A percentile compares a stretch with the other conserved stretches of the same genome.
Evolutionary conservation across 768 basidiomycete species (phyloP).

Genomic region (Heimioporus sp.): DNA sequence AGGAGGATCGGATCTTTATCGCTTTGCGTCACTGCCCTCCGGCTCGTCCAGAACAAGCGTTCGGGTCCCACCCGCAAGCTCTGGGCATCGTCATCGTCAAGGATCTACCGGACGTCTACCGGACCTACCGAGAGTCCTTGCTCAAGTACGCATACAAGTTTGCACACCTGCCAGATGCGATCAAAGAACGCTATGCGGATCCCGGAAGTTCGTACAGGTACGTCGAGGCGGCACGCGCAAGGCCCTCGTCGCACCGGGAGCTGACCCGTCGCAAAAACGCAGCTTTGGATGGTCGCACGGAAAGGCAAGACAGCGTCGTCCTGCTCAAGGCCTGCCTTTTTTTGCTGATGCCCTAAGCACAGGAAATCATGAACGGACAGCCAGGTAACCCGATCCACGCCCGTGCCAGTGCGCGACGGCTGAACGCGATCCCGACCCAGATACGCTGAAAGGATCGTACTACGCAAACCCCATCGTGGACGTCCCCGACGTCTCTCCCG

Average conservation of each 20-base stretch:
- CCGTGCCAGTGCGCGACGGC: neutral
- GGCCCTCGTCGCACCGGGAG: neutral
- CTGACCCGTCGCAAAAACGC: neutral
- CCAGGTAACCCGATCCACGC: slow-evolving; percentile 48
- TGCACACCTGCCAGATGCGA: slow-evolving; percentile 61
- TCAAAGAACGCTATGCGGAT: slow-evolving; percentile 75
- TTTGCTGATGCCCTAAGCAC: neutral
- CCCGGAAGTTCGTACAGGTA: slow-evolving; percentile 73
- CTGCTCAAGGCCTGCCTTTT: neutral
- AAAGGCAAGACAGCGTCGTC: slow-evolving; percentile 57
- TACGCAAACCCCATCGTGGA: slow-evolving; percentile 84
- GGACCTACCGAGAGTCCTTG: slow-evolving; percentile 61
- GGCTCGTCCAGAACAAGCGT: slow-evolving; percentile 60
- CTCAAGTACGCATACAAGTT: slow-evolving; percentile 77
- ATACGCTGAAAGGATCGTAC: slow-evolving; percentile 88
- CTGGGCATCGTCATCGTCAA: slow-evolving; percentile 81
- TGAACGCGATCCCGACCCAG: slow-evolving; percentile 35
- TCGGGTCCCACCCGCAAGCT: slow-evolving; percentile 73
- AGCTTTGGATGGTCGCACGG: slow-evolving; percentile 99
- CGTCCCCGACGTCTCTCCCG: slow-evolving; percentile 54
- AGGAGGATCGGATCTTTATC: slow-evolving; percentile 9
- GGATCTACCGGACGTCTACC: slow-evolving; percentile 74
- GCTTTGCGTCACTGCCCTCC: neutral
- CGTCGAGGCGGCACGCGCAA: slow-evolving; percentile 13
- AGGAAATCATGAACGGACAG: slow-evolving; percentile 97